These are phyloP conservation scores for Viola odorata DNA, from an alignment of 345 rosid species.

Conservation along the genomic window DNA sequence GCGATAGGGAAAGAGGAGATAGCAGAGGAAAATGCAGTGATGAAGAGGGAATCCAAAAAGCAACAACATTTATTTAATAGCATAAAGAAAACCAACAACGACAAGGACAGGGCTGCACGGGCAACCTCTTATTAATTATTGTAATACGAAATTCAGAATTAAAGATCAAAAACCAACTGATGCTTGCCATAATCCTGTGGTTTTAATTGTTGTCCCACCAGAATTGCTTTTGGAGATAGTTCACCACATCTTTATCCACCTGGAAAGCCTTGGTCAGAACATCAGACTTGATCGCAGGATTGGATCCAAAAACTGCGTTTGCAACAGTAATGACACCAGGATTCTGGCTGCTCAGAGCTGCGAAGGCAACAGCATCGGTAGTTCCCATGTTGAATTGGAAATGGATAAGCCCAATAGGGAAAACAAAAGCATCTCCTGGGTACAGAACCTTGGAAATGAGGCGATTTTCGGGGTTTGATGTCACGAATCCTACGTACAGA, in stretches of 20 bases:
- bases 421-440: constrained; percentile 18
- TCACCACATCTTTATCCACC: constrained; percentile 6
- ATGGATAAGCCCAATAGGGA: constrained; percentile 18
- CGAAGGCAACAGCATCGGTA: constrained; percentile 10
- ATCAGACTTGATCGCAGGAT: constrained; percentile 5
- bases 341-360: constrained; percentile 16
- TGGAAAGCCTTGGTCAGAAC: constrained; percentile 17
- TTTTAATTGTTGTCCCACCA: neutral
- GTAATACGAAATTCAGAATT: too few species aligned
- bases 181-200: too few species aligned
- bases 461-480: constrained; percentile 11
- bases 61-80: too few species aligned
- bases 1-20: too few species aligned
- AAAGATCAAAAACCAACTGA: too few species aligned
- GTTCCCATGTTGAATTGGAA: constrained; percentile 17
- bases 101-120: too few species aligned
- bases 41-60: too few species aligned
- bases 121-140: too few species aligned
- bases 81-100: too few species aligned
- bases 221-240: neutral
- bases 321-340: constrained; percentile 15
- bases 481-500: constrained; percentile 11
- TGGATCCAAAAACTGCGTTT: constrained; percentile 8
- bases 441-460: constrained; percentile 6
- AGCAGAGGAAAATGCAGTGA: too few species aligned